Base-by-base conservation (phyloP, 441 rosid genomes). In the Gossypium davidsonii region DNA sequence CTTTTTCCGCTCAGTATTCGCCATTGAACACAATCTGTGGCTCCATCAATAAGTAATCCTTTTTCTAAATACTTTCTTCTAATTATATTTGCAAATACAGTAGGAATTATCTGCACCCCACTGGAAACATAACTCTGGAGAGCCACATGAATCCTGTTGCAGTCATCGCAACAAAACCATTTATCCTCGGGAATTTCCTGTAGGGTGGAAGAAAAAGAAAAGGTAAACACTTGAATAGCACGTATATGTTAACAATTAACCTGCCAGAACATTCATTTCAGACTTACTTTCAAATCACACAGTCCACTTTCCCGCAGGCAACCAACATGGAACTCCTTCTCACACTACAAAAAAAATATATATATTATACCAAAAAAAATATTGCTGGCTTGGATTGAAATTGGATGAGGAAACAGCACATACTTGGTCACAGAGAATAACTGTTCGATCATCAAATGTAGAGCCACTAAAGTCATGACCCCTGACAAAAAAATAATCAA, bases 361-460 rank as follows among this genome's bases (percentile, higher is more conserved):
- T 15, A 64, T 25, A 20, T 72, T 60, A 65, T 31, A 71, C 70
- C 28, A 49, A 72, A 37, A 28, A 37, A 53, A 66, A 10, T 17
- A 34, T 34, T 34, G 17, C 15, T 52, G 20, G 48, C 48, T 52
- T 65, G n/a, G 63, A 74, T 67, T 48, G 58, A 52, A 44, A 67
- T 46, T 34, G 10, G 26, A 71, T 73, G 53, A 65, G 46, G 51
- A 74, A 73, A 31, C 6, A 37, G 75, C 14, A 55, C 88, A 72
- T 88, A 95, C 99, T 86, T 95, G 99, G 81, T 95, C 99, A 82
- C 99, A 91, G 53, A 88, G 81, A 84, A 95, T 91, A 65, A 95
- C 89, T 42, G 97, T 95, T 61, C 89, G 86, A 55, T 93, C 94
- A 81, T 90, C 86, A 81, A 95, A 95, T 49, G 67, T 77, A 65